phyloP scores from a whole-genome alignment of 148 eudicot genomes.

The Fagopyrum esculentum region DNA sequence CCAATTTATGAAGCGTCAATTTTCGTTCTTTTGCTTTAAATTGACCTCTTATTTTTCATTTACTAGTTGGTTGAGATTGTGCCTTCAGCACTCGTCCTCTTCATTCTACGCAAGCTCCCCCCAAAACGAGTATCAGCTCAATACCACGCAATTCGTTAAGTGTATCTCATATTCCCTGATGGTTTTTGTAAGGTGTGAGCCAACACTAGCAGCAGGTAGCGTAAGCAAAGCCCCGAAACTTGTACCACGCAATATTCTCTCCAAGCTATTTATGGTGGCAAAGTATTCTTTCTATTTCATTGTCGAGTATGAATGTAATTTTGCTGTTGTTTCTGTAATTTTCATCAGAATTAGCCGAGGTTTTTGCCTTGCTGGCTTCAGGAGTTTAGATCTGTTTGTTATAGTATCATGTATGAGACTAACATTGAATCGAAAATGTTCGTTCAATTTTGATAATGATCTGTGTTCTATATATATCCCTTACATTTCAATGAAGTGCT shows the following conservation, averaged over 20 bases:
- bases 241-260: background rate
- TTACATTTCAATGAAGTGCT: background rate
- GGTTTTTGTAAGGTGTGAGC: background rate
- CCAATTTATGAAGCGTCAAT: background rate
- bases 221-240: background rate
- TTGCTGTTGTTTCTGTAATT: constrained; percentile 11
- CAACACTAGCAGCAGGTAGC: background rate
- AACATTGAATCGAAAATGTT: constrained; percentile 2
- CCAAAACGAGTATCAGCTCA: constrained; percentile 34
- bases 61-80: constrained; percentile 42
- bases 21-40: background rate
- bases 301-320: constrained; percentile 7
- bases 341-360: constrained; percentile 13
- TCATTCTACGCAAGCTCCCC: constrained; percentile 43
- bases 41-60: background rate
- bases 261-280: background rate
- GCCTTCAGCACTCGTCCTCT: constrained; percentile 48
- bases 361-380: constrained; percentile 4
- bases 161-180: background rate
- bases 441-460: constrained; percentile 4
- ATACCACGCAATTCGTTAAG: constrained; percentile 35
- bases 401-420: background rate
- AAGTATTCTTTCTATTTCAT: background rate
- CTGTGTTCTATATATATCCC: background rate
- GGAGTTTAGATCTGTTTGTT: constrained; percentile 12